Conservation (phyloP, 805 yeast genomes). For the Kodamaea laetipori region DNA sequence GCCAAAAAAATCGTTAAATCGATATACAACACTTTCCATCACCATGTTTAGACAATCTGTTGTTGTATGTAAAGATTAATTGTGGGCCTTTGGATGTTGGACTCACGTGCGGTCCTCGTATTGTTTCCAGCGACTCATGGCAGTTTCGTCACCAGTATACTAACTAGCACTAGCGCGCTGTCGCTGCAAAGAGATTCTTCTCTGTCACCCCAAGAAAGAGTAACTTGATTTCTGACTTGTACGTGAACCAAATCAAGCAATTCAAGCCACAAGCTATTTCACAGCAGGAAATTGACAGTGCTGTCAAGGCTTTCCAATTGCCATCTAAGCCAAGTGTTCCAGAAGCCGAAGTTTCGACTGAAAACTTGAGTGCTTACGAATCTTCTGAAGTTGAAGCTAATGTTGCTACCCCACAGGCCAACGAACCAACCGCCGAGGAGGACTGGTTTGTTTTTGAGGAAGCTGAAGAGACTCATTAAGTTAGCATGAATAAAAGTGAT, state of each 20-base stretch:
- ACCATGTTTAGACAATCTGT: slow-evolving; percentile 45
- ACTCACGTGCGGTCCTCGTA: too few relatives aligned
- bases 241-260: slow-evolving; percentile 81
- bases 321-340: slow-evolving; percentile 83
- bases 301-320: slow-evolving; percentile 79
- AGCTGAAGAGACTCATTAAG: slow-evolving; percentile 55
- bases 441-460: slow-evolving; percentile 81
- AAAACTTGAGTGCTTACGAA: slow-evolving; percentile 71
- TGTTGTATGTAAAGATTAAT: slow-evolving; percentile 33
- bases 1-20: slow-evolving; percentile 9
- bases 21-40: slow-evolving; percentile 4
- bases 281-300: slow-evolving; percentile 72
- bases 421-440: slow-evolving; percentile 53
- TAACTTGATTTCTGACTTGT: slow-evolving; percentile 80
- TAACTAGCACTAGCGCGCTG: slow-evolving; percentile 26
- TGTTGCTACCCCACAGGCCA: slow-evolving; percentile 27
- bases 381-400: slow-evolving; percentile 71
- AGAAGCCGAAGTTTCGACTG: slow-evolving; percentile 64
- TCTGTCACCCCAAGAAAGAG: slow-evolving; percentile 45
- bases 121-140: too few relatives aligned
- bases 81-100: not conserved
- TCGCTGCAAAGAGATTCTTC: slow-evolving; percentile 43
- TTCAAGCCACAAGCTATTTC: slow-evolving; percentile 82
- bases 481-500: not conserved
- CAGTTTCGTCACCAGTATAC: too few relatives aligned